These are phyloP conservation scores for Aspergillus tamarii DNA, from an alignment of 2,329 filamentous ascomycete genomes.

Conservation along the genomic window DNA sequence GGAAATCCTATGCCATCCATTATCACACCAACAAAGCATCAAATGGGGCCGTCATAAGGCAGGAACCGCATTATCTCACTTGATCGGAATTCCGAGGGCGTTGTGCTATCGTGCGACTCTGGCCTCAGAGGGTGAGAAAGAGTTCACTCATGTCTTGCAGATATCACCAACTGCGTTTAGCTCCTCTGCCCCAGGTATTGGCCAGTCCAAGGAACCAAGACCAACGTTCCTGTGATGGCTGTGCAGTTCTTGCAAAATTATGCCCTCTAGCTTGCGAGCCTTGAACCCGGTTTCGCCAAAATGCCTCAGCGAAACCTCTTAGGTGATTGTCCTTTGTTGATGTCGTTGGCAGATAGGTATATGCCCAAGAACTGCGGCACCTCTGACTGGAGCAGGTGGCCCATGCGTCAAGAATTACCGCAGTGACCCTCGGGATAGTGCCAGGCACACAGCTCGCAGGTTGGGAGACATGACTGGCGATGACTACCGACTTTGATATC, in stretches of 20 bases:
- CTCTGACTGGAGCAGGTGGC: conserved; percentile 22
- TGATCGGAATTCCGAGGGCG: neutral
- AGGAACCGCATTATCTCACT: conserved; percentile 1
- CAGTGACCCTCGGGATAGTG: conserved; percentile 9
- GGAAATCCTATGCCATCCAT: conserved; percentile 13
- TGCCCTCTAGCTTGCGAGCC: conserved; percentile 16
- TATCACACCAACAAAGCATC: conserved; percentile 15
- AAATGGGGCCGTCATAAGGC: conserved; percentile 10
- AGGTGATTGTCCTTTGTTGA: conserved; percentile 15
- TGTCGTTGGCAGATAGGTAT: conserved; percentile 14
- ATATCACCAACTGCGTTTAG: conserved; percentile 36
- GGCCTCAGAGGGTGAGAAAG: neutral
- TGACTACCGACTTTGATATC: conserved; percentile 16
- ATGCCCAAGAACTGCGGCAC: conserved; percentile 20
- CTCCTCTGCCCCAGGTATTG: conserved; percentile 21
- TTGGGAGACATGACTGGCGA: conserved; percentile 9
- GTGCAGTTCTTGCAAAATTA: conserved; percentile 28
- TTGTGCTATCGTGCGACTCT: conserved; percentile 2
- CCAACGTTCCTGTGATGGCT: conserved; percentile 24
- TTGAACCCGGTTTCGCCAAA: conserved; percentile 10
- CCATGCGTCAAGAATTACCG: conserved; percentile 17
- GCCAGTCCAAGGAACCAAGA: conserved; percentile 14
- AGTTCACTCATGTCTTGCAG: conserved; percentile 13
- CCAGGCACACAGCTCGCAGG: conserved; percentile 13
- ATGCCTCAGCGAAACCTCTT: conserved; percentile 16